Evolutionary conservation across 2,329 filamentous ascomycete species (phyloP), one percentile per base, ranked within the genome.

Genomic region (Paraphaeosphaeria minitans): DNA sequence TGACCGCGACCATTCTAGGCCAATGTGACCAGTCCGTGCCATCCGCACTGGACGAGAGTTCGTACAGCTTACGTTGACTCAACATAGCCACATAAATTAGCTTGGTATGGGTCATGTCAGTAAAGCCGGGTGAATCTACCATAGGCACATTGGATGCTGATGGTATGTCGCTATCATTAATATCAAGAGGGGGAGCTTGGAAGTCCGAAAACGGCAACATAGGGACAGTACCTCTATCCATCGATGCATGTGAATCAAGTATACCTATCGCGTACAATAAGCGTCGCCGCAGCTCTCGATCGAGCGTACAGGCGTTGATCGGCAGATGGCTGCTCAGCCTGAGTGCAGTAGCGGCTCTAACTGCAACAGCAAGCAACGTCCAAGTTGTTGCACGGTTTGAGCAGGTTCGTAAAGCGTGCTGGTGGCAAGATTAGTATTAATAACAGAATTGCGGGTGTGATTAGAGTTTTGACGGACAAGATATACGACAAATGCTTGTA

Each of bases 401-500:
- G 43, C 56, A 59, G 19, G 59, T 42, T 27, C 59, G 49, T n/a
- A 59, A 39, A 10, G 42, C 58, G 24, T 58, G 47, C 58, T 60
- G 22, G 8, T 19, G 6, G 29, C n/a, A 19, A 2, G 6, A 14
- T 46, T 22, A 53, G 27, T 4, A 22, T 37, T 7, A 5, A 21
- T n/a, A n/a, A 8, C 8, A 22, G 16, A n/a, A 12, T 27, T 4
- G 19, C 21, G 16, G 8, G 21, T 43, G 16, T 16, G 39, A 22
- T 46, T 29, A 22, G 6, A 21, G 12, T 31, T 12, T 7, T 29
- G 14, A 48, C 57, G 31, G 29, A 61, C 59, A 48, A 61, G 59
- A 55, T 59, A 61, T 6, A 59, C 56, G 16, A 61, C 53, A 19
- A 59, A 61, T 33, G 56, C 59, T 49, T 59, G 56, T 16, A 55